Evolutionary conservation across 257 asterid genomes (phyloP), one percentile per base, ranked within the genome.

Genomic region (Ophiorrhiza pumila): DNA sequence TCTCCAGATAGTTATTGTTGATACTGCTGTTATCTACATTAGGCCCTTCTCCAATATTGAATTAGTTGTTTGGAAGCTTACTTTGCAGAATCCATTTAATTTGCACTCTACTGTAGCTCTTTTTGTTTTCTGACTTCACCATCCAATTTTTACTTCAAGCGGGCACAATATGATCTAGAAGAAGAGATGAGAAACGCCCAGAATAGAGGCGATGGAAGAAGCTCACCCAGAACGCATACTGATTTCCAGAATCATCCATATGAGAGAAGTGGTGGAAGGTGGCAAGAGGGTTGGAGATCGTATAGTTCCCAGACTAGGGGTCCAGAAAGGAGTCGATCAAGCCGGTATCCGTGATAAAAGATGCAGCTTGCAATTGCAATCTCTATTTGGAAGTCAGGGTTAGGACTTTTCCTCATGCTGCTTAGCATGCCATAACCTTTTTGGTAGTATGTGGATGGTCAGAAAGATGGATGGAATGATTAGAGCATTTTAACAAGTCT

Each of bases 101-200:
- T 42, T 76, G 3, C 23, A 37, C 32, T 42, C 31, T 27, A 63
- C 52, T 60, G 15, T 17, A 10, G 20, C n/a, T 13, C 17, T 42
- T 50, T 32, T 50, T 59, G 32, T 32, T 27, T 29, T 35, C 58
- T 69, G 66, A 55, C 62, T 73, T 71, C 69, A 57, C 74, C 62
- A 35, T 68, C 4, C 58, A 20, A 5, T 78, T 71, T 68, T 75
- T 42, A 66, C 59, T 58, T 85, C 81, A 80, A 93, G 98, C 91
- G 94, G 50, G 80, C 91, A 53, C 88, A 79, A 41, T 89, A 87
- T 77, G 98, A 93, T 83, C 73, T 83, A 57, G 98, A 89, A 80
- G 98, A 88, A 81, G 97, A 89, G 87, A 77, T 74, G 81, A 85
- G 96, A 70, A 90, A 76, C 50, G 74, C 75, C 32, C 86, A 74